These are phyloP conservation scores for Monilinia fructicola DNA, from an alignment of 2,329 filamentous ascomycete species.

Conservation along the genomic window DNA sequence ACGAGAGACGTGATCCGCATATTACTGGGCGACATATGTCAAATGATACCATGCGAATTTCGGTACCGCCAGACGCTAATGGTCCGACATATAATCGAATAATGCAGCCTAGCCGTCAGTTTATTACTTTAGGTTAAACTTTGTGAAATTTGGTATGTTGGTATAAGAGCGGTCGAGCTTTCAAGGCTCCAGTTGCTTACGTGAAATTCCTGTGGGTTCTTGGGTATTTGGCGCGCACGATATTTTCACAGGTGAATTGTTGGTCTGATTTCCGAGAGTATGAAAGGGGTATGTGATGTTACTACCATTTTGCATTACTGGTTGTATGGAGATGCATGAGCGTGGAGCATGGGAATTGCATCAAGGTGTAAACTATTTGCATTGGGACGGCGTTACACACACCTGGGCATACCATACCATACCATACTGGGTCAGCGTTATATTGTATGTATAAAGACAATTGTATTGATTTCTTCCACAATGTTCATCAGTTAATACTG, in stretches of 20 bases:
- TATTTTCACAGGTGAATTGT: not conserved
- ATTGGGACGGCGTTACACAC: conserved; percentile 13
- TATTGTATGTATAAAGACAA: conserved; percentile 3
- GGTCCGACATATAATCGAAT: conserved; percentile 25
- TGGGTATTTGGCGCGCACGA: not conserved
- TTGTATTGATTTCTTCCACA: not conserved
- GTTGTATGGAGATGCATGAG: conserved; percentile 19
- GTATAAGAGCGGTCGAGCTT: too few species aligned
- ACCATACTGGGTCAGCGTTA: not conserved
- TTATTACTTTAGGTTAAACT: conserved; percentile 30
- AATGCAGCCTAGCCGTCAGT: conserved; percentile 28
- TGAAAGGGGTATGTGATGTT: not conserved
- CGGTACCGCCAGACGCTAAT: conserved; percentile 13
- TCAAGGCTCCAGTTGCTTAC: not conserved
- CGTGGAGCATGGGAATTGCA: conserved; percentile 21
- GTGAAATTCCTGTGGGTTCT: not conserved
- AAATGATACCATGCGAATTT: conserved; percentile 19
- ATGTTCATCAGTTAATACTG: not conserved
- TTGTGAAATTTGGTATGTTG: not conserved
- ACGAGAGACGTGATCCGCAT: conserved; percentile 24
- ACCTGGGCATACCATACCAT: not conserved
- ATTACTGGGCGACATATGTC: conserved; percentile 8
- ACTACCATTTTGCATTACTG: not conserved
- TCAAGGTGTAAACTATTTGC: not conserved
- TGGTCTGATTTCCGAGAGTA: conserved; percentile 2